phyloP scores from a whole-genome alignment of 2,329 filamentous ascomycete genomes.

The Ceratocystiopsis sp. region DNA sequence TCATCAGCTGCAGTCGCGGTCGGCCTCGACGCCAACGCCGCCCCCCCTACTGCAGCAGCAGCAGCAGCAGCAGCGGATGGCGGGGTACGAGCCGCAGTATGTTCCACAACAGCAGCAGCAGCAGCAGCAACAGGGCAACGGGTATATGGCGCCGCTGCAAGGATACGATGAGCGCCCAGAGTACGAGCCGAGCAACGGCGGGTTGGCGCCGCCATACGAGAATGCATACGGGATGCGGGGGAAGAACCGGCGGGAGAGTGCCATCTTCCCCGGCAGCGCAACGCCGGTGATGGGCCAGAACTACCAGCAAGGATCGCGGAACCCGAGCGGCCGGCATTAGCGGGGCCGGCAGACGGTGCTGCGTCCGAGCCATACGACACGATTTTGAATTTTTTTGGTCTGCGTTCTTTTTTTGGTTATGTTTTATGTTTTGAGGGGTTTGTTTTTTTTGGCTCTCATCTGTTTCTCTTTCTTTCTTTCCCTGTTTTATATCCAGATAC shows the following conservation, averaged over 20 bases:
- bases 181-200: constrained; percentile 22
- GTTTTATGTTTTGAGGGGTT: neutral
- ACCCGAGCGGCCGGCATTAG: constrained; percentile 35
- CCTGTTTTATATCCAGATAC: neutral
- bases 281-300: constrained; percentile 16
- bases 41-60: constrained; percentile 15
- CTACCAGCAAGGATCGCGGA: constrained; percentile 27
- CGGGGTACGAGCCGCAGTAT: constrained; percentile 28
- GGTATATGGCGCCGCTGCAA: constrained; percentile 12
- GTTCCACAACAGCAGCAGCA: constrained; percentile 22
- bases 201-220: neutral
- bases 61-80: constrained; percentile 11
- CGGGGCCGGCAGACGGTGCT: constrained; percentile 5
- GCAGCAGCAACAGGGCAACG: constrained; percentile 17
- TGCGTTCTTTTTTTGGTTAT: neutral
- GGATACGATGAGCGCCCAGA: constrained; percentile 18
- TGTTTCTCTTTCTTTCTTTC: neutral
- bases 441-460: neutral
- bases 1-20: constrained; percentile 12
- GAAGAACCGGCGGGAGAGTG: constrained; percentile 36
- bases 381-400: constrained; percentile 2
- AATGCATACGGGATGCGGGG: neutral
- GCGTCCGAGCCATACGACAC: constrained; percentile 6
- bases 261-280: constrained; percentile 30
- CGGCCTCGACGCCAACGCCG: constrained; percentile 25